A percentile compares a stretch with the other conserved stretches of the same genome.
phyloP scores from a whole-genome alignment of 768 basidiomycete species.

The Leccinum incarnatum region DNA sequence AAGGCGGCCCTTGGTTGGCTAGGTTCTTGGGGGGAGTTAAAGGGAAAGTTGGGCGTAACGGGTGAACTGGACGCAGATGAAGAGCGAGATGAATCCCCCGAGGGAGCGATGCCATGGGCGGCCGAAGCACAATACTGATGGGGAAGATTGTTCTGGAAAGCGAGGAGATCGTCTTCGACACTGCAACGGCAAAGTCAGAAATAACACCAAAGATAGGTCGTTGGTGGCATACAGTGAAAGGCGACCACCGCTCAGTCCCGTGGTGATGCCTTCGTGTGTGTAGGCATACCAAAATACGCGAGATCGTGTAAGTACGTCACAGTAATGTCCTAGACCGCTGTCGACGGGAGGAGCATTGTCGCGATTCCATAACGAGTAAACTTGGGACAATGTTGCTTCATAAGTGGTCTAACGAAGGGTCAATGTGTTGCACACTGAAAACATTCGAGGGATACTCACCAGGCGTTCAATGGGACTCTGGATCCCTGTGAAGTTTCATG shows the following conservation, averaged over 20 bases:
- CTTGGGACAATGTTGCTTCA: conserved; percentile 80
- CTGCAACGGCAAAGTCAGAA: conserved; percentile 36
- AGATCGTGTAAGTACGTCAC: conserved; percentile 62
- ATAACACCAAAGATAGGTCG: neutral
- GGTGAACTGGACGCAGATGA: conserved; percentile 30
- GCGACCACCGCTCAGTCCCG: conserved; percentile 81
- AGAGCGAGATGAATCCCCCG: conserved; percentile 34
- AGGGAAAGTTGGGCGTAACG: conserved; percentile 21
- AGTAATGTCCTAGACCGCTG: conserved; percentile 51
- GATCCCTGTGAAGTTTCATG: conserved; percentile 18
- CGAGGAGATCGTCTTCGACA: conserved; percentile 69
- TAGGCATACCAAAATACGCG: conserved; percentile 90
- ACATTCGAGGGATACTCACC: conserved; percentile 8
- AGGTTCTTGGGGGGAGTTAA: conserved; percentile 22
- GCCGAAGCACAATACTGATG: conserved; percentile 33
- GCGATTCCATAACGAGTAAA: conserved; percentile 68
- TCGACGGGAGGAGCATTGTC: conserved; percentile 43
- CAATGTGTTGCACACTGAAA: neutral
- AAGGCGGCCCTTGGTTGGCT: conserved; percentile 36
- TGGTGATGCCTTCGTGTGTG: conserved; percentile 79
- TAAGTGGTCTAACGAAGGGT: conserved; percentile 55
- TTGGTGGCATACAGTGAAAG: conserved; percentile 62
- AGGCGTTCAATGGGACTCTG: conserved; percentile 27
- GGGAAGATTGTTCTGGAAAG: conserved; percentile 67
- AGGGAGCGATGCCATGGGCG: conserved; percentile 30